Percentiles rank a stretch among this genome's conserved stretches.
These are phyloP conservation scores for Scytalidium sp. DNA, from an alignment of 2,329 filamentous ascomycete species.

Conservation along the genomic window DNA sequence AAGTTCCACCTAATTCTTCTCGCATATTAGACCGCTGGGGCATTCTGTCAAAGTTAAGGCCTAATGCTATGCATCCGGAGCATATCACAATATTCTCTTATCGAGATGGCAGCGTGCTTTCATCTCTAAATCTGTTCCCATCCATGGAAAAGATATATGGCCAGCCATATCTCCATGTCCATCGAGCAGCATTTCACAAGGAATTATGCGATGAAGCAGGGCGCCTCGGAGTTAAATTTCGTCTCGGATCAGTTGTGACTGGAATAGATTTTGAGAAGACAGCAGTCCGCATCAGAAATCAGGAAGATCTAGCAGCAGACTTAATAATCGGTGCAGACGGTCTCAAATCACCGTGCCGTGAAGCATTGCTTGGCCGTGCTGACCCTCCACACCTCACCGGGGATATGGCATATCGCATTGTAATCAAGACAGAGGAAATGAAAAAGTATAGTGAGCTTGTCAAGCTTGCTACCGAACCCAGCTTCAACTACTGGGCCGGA, in stretches of 20 bases:
- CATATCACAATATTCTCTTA: conserved; percentile 27
- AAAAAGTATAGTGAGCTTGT: conserved; percentile 16
- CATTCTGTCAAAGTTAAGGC: conserved; percentile 15
- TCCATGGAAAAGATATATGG: conserved; percentile 15
- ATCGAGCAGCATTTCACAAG: conserved; percentile 1
- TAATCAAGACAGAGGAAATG: conserved; percentile 1
- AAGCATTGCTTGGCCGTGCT: background rate
- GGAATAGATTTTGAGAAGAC: background rate
- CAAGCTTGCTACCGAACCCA: background rate
- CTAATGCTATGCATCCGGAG: conserved; percentile 22
- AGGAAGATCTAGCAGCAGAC: background rate
- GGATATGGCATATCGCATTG: background rate
- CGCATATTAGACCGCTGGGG: conserved; percentile 27
- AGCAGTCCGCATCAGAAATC: background rate
- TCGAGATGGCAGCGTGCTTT: conserved; percentile 25
- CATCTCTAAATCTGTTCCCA: conserved; percentile 21
- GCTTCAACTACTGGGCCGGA: conserved; percentile 1
- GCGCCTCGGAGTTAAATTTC: background rate
- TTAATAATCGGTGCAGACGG: background rate
- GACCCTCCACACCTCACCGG: background rate
- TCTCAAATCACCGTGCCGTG: background rate
- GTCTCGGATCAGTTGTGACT: background rate
- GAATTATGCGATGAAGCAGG: background rate
- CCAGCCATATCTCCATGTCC: background rate
- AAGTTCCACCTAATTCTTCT: conserved; percentile 30